A percentile compares a stretch with the other conserved stretches of the same genome.
Conservation (phyloP, 257 asterid species). For the Rauvolfia tetraphylla region DNA sequence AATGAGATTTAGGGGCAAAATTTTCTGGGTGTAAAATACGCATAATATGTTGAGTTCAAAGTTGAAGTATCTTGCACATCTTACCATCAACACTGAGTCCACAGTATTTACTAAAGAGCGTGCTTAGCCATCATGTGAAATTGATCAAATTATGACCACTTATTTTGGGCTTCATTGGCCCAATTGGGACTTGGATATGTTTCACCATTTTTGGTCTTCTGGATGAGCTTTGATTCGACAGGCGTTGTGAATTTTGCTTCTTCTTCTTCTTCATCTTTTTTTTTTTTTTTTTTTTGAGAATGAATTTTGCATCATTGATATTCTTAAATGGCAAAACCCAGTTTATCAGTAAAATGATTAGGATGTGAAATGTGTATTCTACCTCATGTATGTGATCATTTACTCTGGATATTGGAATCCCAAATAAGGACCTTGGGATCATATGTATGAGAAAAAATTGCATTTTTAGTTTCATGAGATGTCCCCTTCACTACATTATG, state of each 20-base stretch:
- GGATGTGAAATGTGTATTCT: neutral
- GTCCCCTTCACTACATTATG: neutral
- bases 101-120: neutral
- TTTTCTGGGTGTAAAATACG: neutral
- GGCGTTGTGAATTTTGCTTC: no score
- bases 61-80: neutral
- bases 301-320: neutral
- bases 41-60: no score
- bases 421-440: neutral
- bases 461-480: neutral
- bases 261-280: no score
- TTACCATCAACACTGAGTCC: neutral
- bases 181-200: neutral
- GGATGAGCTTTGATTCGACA: neutral
- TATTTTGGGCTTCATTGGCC: neutral
- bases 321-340: neutral
- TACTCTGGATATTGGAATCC: neutral
- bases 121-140: neutral
- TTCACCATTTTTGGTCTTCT: neutral
- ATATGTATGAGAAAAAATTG: no score
- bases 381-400: neutral
- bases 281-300: no score
- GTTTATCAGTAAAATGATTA: neutral
- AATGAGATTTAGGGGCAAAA: neutral
- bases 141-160: neutral